A percentile compares a stretch with the other conserved stretches of the same genome.
Conservation (phyloP, 2,329 filamentous ascomycete genomes). For the Calonectria naviculata region DNA sequence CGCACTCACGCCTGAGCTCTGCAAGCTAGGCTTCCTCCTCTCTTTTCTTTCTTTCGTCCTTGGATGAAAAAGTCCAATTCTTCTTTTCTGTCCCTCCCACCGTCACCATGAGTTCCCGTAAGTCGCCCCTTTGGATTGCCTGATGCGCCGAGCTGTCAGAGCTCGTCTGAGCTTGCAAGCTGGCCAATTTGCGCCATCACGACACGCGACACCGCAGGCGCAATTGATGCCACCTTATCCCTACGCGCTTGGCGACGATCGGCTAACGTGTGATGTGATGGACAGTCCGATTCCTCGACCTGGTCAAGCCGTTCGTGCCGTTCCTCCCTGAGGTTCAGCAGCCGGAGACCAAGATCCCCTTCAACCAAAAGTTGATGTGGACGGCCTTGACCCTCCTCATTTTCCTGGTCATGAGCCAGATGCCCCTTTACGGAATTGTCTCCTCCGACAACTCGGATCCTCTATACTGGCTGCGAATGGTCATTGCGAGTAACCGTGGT, state of each 20-base stretch:
- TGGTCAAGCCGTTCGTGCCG: conserved; percentile 99
- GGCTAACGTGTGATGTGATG: conserved; percentile 40
- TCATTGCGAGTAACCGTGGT: conserved; percentile 98
- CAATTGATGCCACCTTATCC: conserved; percentile 38
- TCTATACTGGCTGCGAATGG: conserved; percentile 99
- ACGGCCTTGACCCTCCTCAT: conserved; percentile 94
- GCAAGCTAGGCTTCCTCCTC: conserved; percentile 49
- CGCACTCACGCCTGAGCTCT: conserved; percentile 48
- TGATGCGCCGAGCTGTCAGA: conserved; percentile 33
- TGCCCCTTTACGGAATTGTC: conserved; percentile 99
- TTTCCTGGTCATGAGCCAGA: conserved; percentile 99
- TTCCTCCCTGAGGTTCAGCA: conserved; percentile 99
- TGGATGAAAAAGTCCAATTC: conserved; percentile 55
- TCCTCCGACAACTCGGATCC: conserved; percentile 98
- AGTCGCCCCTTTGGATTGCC: conserved; percentile 46
- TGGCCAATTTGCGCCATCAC: conserved; percentile 19
- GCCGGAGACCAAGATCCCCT: conserved; percentile 97
- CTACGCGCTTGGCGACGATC: conserved; percentile 22
- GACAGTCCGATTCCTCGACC: conserved; percentile 97
- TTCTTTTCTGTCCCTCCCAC: conserved; percentile 46
- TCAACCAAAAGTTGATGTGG: conserved; percentile 99
- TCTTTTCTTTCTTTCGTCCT: conserved; percentile 46
- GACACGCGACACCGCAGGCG: conserved; percentile 26
- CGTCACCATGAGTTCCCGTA: conserved; percentile 67
- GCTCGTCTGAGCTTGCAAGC: conserved; percentile 28